A percentile compares a stretch with the other conserved stretches of the same genome.
phyloP scores from a whole-genome alignment of 148 eudicot genomes.

The Fallopia convolvulus region DNA sequence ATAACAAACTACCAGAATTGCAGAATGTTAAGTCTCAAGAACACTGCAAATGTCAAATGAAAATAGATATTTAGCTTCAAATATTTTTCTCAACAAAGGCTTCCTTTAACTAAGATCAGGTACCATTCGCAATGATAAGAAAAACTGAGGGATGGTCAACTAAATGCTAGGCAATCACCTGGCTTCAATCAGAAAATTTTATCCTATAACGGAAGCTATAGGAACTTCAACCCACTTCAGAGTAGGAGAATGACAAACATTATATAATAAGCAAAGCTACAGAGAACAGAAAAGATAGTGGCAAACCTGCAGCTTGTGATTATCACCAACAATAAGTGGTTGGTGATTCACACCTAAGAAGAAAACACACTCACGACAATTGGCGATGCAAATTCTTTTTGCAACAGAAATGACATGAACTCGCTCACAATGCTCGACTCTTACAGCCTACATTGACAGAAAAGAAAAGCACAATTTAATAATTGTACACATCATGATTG shows the following conservation, averaged over 20 bases:
- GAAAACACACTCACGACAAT: conserved; percentile 94
- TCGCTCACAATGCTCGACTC: conserved; percentile 98
- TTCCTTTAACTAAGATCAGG: background rate
- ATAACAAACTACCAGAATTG: background rate
- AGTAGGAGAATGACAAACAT: conserved; percentile 1
- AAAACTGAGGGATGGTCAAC: background rate
- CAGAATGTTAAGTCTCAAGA: background rate
- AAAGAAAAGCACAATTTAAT: background rate
- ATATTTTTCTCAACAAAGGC: background rate
- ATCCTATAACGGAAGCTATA: background rate
- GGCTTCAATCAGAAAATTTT: background rate
- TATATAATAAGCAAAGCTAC: background rate
- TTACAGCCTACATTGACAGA: conserved; percentile 55
- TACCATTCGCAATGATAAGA: background rate
- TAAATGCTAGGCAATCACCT: background rate
- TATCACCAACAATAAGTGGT: conserved; percentile 94
- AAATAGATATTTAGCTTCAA: background rate
- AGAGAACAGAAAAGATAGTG: background rate
- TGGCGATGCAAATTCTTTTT: conserved; percentile 86
- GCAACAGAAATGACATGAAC: conserved; percentile 89
- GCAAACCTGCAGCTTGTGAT: conserved; percentile 91
- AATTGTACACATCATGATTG: background rate
- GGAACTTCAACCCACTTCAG: background rate
- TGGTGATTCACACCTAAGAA: conserved; percentile 90
- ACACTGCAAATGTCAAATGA: background rate